These are phyloP conservation scores for Silene uniflora DNA, from an alignment of 148 eudicot genomes.

Conservation along the genomic window DNA sequence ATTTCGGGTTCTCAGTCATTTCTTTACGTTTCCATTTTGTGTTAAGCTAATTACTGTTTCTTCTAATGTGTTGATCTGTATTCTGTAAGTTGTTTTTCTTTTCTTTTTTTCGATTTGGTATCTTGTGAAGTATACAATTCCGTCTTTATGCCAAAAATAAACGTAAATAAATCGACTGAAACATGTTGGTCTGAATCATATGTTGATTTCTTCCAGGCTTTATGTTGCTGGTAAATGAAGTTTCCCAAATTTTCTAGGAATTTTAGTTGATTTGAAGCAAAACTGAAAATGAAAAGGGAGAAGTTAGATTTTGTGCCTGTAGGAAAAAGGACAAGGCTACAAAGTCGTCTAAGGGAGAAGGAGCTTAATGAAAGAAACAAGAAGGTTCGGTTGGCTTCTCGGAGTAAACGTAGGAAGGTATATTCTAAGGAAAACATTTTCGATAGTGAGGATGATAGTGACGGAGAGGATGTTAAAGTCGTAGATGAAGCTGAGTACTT, in stretches of 20 bases:
- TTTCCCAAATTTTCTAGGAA: slow-evolving; percentile 1
- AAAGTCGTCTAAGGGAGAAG: not conserved
- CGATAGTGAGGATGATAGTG: not conserved
- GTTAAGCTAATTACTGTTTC: too few species aligned
- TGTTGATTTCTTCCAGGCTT: too few species aligned
- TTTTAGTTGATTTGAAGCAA: not conserved
- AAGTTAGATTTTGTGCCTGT: not conserved
- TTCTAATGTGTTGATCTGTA: too few species aligned
- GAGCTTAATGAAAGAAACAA: not conserved
- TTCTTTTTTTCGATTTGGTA: too few species aligned
- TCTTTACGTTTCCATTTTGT: too few species aligned
- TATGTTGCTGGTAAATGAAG: not conserved
- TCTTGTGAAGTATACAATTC: too few species aligned
- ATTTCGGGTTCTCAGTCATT: too few species aligned
- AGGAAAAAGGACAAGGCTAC: slow-evolving; percentile 16
- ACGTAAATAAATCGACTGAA: too few species aligned
- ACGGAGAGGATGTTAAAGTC: not conserved
- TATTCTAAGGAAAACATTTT: not conserved
- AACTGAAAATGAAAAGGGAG: not conserved
- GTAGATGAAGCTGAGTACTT: slow-evolving; percentile 9
- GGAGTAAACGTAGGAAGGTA: not conserved
- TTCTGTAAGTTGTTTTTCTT: too few species aligned
- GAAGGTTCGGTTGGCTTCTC: slow-evolving; percentile 3
- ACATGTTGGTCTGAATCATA: too few species aligned
- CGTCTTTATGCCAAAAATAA: too few species aligned